phyloP scores from a whole-genome alignment of 192 early-diverging fungal species.

The Umbelopsis vinacea region DNA sequence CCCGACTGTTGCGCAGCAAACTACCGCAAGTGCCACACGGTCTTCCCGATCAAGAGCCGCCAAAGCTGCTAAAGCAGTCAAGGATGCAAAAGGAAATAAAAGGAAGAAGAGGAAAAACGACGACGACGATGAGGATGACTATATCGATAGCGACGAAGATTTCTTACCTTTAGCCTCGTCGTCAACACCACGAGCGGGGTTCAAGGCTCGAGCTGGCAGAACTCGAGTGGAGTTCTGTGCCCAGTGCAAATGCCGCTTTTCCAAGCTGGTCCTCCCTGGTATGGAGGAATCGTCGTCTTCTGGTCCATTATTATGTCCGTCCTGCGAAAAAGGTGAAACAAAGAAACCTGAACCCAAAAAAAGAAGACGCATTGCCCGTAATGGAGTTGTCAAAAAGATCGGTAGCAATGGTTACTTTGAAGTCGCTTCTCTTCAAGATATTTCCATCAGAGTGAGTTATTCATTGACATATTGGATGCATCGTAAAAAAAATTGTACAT shows the following conservation, averaged over 20 bases:
- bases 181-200: constrained; percentile 31
- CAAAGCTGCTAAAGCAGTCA: neutral
- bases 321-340: neutral
- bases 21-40: neutral
- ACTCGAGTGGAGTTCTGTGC: constrained; percentile 51
- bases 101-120: constrained; percentile 32
- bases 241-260: constrained; percentile 47
- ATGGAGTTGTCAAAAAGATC: constrained; percentile 35
- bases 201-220: constrained; percentile 29
- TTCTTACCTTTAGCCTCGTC: constrained; percentile 17
- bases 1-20: constrained; percentile 4
- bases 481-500: neutral
- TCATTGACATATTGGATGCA: neutral
- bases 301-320: constrained; percentile 38
- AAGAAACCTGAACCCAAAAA: constrained; percentile 18
- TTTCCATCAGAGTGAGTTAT: constrained; percentile 59
- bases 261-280: constrained; percentile 35
- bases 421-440: constrained; percentile 63
- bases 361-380: constrained; percentile 1
- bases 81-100: constrained; percentile 11
- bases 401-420: constrained; percentile 57
- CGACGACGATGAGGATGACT: constrained; percentile 31
- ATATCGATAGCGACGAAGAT: constrained; percentile 30
- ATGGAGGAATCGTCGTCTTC: constrained; percentile 33
- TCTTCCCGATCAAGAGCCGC: neutral